Evolutionary conservation across 2,329 filamentous ascomycete species (phyloP).

Genomic region (Colletotrichum shisoi): DNA sequence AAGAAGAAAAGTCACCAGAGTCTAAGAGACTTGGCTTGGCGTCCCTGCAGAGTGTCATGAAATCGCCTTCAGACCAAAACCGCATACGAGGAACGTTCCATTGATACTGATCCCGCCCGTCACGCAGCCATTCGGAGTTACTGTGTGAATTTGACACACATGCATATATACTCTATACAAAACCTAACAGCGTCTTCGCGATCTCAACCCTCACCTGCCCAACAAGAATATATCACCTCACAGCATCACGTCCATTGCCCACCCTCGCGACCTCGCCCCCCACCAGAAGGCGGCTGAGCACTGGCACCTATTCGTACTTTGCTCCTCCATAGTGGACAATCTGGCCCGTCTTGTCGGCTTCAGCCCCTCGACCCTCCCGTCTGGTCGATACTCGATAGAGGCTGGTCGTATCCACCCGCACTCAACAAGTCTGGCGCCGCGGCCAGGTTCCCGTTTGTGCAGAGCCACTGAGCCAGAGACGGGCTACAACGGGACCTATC

Average conservation of each 20-base stretch:
- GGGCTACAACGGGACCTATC: not conserved
- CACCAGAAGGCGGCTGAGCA: constrained; percentile 20
- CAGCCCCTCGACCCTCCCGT: constrained; percentile 29
- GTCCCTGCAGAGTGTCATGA: constrained; percentile 34
- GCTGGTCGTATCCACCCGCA: constrained; percentile 19
- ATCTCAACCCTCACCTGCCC: not conserved
- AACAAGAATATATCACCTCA: not conserved
- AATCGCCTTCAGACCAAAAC: constrained; percentile 32
- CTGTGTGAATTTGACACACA: not conserved
- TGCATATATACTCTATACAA: not conserved
- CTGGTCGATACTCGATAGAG: constrained; percentile 7
- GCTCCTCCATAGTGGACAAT: constrained; percentile 22
- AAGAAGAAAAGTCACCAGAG: constrained; percentile 1
- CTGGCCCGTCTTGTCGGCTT: constrained; percentile 27
- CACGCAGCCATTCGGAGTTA: constrained; percentile 1
- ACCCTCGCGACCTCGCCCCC: not conserved
- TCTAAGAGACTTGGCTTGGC: constrained; percentile 19
- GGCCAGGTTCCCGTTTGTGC: constrained; percentile 25
- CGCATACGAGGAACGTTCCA: constrained; percentile 30
- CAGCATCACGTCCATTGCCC: not conserved
- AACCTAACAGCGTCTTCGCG: not conserved
- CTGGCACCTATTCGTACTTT: not conserved
- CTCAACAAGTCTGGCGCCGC: constrained; percentile 30
- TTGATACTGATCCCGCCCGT: constrained; percentile 16
- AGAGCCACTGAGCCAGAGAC: not conserved